Evolutionary conservation across 1,139 yeast species (phyloP).

Genomic region (Pichia norvegensis): DNA sequence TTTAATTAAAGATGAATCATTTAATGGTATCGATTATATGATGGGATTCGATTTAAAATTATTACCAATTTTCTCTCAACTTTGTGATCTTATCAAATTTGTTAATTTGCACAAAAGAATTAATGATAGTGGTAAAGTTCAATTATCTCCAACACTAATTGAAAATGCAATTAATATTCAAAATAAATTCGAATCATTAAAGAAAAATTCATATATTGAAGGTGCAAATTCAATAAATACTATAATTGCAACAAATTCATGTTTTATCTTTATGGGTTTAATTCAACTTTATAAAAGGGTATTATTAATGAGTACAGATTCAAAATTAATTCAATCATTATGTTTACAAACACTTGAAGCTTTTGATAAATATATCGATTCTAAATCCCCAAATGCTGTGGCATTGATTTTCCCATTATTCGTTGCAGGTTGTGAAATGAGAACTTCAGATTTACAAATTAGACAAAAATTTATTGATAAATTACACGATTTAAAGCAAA

Average conservation of each 20-base stretch:
- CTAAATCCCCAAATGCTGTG: slow-evolving; percentile 45
- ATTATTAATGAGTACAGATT: slow-evolving; percentile 39
- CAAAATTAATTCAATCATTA: slow-evolving; percentile 40
- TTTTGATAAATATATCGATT: slow-evolving; percentile 34
- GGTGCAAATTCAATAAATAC: slow-evolving; percentile 21
- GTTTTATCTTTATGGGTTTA: slow-evolving; percentile 50
- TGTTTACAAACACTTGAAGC: slow-evolving; percentile 36
- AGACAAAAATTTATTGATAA: slow-evolving; percentile 31
- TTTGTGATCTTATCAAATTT: slow-evolving; percentile 38
- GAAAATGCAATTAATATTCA: slow-evolving; percentile 43
- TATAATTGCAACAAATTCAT: slow-evolving; percentile 45
- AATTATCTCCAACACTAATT: slow-evolving; percentile 31
- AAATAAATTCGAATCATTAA: slow-evolving; percentile 30
- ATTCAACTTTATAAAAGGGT: slow-evolving; percentile 52
- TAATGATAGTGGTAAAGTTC: slow-evolving; percentile 15
- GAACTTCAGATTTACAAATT: neutral
- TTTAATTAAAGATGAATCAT: slow-evolving; percentile 21
- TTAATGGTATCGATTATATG: slow-evolving; percentile 45
- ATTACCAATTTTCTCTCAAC: slow-evolving; percentile 42
- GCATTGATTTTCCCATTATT: slow-evolving; percentile 51
- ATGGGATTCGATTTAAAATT: slow-evolving; percentile 52
- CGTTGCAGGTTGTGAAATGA: slow-evolving; percentile 49
- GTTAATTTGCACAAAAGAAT: slow-evolving; percentile 25
- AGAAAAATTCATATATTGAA: slow-evolving; percentile 21
- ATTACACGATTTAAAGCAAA: slow-evolving; percentile 32